These are phyloP conservation scores for Trichosporon coremiiforme DNA, from an alignment of 1,284 basidiomycete genomes.

Conservation along the genomic window DNA sequence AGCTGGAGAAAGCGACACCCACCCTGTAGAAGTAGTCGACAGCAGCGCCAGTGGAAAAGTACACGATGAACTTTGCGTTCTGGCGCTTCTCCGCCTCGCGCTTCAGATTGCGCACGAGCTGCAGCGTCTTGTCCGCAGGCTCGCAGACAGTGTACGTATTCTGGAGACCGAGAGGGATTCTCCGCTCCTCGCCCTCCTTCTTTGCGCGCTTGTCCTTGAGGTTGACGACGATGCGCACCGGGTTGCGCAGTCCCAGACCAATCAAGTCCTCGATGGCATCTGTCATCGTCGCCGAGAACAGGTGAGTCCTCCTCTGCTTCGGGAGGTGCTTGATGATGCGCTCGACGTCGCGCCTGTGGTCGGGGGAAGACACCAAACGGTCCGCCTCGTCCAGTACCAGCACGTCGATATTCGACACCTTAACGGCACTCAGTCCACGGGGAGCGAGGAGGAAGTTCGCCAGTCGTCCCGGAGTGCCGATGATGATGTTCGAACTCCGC, in stretches of 20 bases:
- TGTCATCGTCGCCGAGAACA: constrained; percentile 99
- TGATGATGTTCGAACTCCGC: constrained; percentile 54
- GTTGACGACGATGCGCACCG: constrained; percentile 90
- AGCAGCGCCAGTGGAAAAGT: constrained; percentile 94
- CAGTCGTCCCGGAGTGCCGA: constrained; percentile 91
- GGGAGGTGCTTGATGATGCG: constrained; percentile 78
- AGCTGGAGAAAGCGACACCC: constrained; percentile 31
- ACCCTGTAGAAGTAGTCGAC: constrained; percentile 97
- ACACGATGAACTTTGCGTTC: constrained; percentile 86
- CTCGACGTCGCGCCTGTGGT: constrained; percentile 54
- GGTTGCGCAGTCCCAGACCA: constrained; percentile 88
- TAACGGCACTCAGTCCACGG: constrained; percentile 69
- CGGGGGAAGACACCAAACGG: constrained; percentile 58
- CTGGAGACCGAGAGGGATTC: constrained; percentile 73
- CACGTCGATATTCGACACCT: constrained; percentile 77
- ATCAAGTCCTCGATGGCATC: constrained; percentile 92
- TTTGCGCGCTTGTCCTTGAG: constrained; percentile 69
- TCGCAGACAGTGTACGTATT: constrained; percentile 74
- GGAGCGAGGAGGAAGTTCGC: constrained; percentile 68
- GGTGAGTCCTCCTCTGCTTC: constrained; percentile 94
- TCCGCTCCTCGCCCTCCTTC: constrained; percentile 65
- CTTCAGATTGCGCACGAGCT: constrained; percentile 73
- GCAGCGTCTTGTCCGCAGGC: constrained; percentile 78
- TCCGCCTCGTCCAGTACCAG: constrained; percentile 97
- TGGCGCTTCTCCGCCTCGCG: constrained; percentile 61